Conservation (phyloP, 2,329 filamentous ascomycete genomes). For the Xylaria multiplex region DNA sequence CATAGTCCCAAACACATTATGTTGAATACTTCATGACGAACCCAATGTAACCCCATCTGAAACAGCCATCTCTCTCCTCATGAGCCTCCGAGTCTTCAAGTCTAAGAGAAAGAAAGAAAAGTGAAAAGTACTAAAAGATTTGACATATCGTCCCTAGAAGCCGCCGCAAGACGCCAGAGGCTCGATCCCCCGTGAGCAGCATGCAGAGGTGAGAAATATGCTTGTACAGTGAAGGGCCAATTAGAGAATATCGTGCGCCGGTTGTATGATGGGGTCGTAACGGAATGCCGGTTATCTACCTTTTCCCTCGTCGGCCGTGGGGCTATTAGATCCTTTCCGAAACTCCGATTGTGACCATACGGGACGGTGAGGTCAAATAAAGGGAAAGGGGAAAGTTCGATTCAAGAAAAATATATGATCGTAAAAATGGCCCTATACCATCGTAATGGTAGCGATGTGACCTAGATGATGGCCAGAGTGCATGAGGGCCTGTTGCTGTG, state of each 20-base stretch:
- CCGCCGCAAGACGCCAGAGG: slow-evolving; percentile 17
- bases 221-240: slow-evolving; percentile 25
- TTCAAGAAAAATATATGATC: slow-evolving; percentile 11
- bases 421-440: slow-evolving; percentile 19
- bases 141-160: not conserved
- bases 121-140: slow-evolving; percentile 3
- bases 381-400: slow-evolving; percentile 28
- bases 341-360: slow-evolving; percentile 48
- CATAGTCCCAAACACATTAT: slow-evolving; percentile 16
- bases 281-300: slow-evolving; percentile 30
- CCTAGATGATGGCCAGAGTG: slow-evolving; percentile 2
- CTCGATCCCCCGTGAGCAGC: slow-evolving; percentile 15
- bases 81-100: slow-evolving; percentile 14
- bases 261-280: slow-evolving; percentile 35
- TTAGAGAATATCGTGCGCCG: slow-evolving; percentile 37
- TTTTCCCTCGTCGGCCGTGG: slow-evolving; percentile 41
- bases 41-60: slow-evolving; percentile 20
- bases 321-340: slow-evolving; percentile 44
- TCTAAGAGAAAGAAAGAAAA: slow-evolving; percentile 13
- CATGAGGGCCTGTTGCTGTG: not conserved
- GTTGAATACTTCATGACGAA: slow-evolving; percentile 16
- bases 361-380: slow-evolving; percentile 41
- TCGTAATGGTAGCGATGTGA: not conserved
- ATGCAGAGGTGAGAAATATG: slow-evolving; percentile 14
- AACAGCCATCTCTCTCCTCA: slow-evolving; percentile 19